Base-by-base conservation (phyloP, 2,329 filamentous ascomycete genomes). In the Fusarium oligoseptatum region DNA sequence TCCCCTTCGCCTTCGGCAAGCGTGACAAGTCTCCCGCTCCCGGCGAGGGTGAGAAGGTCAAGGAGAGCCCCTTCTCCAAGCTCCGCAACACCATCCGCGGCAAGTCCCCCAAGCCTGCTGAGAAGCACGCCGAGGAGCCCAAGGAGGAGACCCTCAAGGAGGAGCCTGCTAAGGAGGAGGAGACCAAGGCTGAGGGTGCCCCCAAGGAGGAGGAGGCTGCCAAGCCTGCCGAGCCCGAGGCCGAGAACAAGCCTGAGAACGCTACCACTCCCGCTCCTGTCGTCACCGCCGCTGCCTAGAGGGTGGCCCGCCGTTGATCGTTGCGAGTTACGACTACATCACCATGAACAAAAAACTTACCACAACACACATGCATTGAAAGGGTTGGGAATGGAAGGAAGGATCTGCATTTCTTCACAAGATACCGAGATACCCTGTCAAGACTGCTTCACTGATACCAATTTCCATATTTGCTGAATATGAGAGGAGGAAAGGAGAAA, bases 1-100 rank as follows among this genome's bases (percentile, higher is more conserved):
- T 91, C 10, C 88, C 88, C 58, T 97, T 97, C 85, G 91, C 91
- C 79, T 92, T 91, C 80, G 91, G 94, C 79, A 93, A 94, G 89
- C 96, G 96, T 88, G 92, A 93, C 83, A 89, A 89, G 84, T 84
- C 84, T 39, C 82, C 85, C 55, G 79, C 85, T 39, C 88, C 88
- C 2, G 92, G 92, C 74, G 88, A 91, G 78, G 92, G 93, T 81
- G 87, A 90, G 83, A 89, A 89, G 86, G 78, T 81, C 41, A 75
- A 77, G 72, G 87, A 87, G 74, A 85, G 86, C 67, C 84, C 87
- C 64, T 91, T 91, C 87, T 91, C 89, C 67, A 90, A 90, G 87
- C 84, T 91, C 79, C 87, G 87, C 78, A 87, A 87, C 79, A 89
- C 88, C 74, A 88, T 89, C 84, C 88, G 88, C 82, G 79, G 81